Conservation (phyloP, 2,329 filamentous ascomycete species). For the Beauveria sp. region DNA sequence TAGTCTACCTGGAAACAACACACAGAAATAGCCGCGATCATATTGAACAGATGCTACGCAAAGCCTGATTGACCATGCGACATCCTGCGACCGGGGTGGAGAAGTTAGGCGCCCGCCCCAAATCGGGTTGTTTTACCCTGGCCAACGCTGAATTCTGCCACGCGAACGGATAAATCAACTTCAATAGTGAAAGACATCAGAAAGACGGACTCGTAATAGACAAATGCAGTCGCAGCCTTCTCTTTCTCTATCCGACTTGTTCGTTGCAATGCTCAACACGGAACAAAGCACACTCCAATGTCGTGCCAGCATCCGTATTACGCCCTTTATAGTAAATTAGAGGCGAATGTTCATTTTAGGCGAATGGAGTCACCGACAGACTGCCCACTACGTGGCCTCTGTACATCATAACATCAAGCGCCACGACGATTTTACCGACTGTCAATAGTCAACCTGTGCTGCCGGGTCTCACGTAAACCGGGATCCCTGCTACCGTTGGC, state of each 20-base stretch:
- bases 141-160: neutral
- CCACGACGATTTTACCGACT: neutral
- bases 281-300: neutral
- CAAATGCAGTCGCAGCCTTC: neutral
- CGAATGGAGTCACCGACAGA: too few species aligned
- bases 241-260: neutral
- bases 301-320: neutral
- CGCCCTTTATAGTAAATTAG: too few species aligned
- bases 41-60: conserved; percentile 76
- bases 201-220: neutral
- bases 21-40: conserved; percentile 90
- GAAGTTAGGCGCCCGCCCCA: too few species aligned
- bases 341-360: too few species aligned
- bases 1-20: conserved; percentile 90
- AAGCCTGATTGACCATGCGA: conserved; percentile 23
- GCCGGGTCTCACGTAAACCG: neutral
- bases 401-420: neutral
- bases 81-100: neutral
- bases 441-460: neutral
- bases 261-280: neutral
- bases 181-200: neutral
- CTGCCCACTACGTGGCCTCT: neutral
- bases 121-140: neutral
- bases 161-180: neutral
- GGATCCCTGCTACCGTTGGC: neutral